Conservation (phyloP, 768 basidiomycete genomes). For the Boletus speciosus region DNA sequence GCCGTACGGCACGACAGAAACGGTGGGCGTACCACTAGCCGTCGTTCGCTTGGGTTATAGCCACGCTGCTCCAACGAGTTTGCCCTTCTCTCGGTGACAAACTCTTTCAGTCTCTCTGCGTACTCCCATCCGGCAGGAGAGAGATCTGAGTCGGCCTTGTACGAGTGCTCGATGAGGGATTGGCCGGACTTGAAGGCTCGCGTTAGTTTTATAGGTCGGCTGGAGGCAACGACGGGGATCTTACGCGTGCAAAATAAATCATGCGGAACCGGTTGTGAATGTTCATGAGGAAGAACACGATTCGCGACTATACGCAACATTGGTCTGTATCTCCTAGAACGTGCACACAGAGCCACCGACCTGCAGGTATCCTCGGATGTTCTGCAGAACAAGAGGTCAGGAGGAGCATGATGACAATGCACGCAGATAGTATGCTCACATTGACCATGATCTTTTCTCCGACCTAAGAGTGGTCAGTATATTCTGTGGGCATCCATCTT, state of each 20-base stretch:
- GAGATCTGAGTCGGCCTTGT: constrained; percentile 96
- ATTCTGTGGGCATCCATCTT: background rate
- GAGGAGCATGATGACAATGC: background rate
- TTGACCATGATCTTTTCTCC: constrained; percentile 97
- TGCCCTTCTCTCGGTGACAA: constrained; percentile 79
- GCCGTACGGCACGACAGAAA: background rate
- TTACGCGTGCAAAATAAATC: constrained; percentile 93
- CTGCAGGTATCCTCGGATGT: constrained; percentile 87
- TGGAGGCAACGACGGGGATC: constrained; percentile 21
- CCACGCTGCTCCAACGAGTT: constrained; percentile 74
- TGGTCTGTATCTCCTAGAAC: background rate
- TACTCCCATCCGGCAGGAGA: constrained; percentile 97
- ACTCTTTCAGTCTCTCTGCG: constrained; percentile 83
- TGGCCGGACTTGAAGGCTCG: constrained; percentile 75
- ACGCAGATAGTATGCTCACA: constrained; percentile 39
- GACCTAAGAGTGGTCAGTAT: constrained; percentile 47
- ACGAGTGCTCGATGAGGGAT: constrained; percentile 96
- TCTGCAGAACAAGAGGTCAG: constrained; percentile 37
- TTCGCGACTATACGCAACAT: constrained; percentile 61
- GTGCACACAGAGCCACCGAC: constrained; percentile 34
- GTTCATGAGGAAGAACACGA: constrained; percentile 99
- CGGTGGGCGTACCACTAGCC: constrained; percentile 54
- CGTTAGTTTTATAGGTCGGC: background rate
- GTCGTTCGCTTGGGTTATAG: constrained; percentile 54
- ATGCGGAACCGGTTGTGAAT: constrained; percentile 91